These are phyloP conservation scores for Ampelomyces quisqualis DNA, from an alignment of 2,329 filamentous ascomycete genomes.

Conservation along the genomic window DNA sequence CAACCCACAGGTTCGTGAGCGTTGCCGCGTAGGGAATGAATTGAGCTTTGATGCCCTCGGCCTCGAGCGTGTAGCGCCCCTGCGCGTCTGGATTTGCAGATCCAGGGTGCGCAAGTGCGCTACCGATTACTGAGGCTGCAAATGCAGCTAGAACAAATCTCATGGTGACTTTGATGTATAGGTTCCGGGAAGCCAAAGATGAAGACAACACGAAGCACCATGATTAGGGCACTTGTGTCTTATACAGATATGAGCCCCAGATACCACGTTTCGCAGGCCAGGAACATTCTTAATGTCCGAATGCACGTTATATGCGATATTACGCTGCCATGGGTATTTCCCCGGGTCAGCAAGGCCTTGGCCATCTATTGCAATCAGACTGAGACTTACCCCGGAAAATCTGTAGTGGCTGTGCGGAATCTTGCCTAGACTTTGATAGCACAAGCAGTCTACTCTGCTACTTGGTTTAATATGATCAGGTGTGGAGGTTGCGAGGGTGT, in stretches of 20 bases:
- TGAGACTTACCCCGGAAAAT: slow-evolving; percentile 13
- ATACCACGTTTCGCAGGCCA: slow-evolving; percentile 1
- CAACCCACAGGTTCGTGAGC: slow-evolving; percentile 39
- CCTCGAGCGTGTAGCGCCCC: slow-evolving; percentile 35
- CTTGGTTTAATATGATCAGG: not conserved
- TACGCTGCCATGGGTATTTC: slow-evolving; percentile 8
- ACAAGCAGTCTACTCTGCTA: too few relatives aligned
- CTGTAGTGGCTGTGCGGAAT: slow-evolving; percentile 2
- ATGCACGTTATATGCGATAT: slow-evolving; percentile 13
- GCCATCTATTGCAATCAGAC: slow-evolving; percentile 24
- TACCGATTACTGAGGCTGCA: slow-evolving; percentile 16
- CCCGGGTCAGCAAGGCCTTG: slow-evolving; percentile 16
- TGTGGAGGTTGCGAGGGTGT: not conserved
- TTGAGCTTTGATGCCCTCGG: slow-evolving; percentile 36
- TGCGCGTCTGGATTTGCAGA: slow-evolving; percentile 24
- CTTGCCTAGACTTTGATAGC: too few relatives aligned
- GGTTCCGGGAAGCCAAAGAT: slow-evolving; percentile 2
- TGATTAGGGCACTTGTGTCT: slow-evolving; percentile 4
- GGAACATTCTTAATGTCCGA: slow-evolving; percentile 10
- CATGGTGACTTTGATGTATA: slow-evolving; percentile 17
- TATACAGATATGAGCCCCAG: slow-evolving; percentile 9
- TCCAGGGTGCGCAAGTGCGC: slow-evolving; percentile 11
- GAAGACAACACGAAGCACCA: slow-evolving; percentile 1
- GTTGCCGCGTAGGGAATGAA: slow-evolving; percentile 41
- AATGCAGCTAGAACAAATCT: slow-evolving; percentile 22